Conservation (phyloP, 768 basidiomycete genomes). For the Boletus eberwhitei region DNA sequence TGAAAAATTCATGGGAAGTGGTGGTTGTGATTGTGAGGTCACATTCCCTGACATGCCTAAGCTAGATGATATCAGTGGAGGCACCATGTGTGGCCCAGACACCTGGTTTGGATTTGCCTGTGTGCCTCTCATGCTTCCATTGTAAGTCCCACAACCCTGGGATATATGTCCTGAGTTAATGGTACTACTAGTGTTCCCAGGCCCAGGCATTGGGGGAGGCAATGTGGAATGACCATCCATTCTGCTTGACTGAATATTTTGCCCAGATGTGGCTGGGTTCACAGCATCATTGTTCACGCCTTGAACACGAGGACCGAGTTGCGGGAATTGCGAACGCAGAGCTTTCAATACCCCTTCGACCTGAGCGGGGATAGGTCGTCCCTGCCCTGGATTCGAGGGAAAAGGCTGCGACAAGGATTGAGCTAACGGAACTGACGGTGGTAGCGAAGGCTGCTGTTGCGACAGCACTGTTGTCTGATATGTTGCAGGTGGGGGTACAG, state of each 20-base stretch:
- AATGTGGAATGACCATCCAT: not conserved
- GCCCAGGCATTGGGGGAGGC: not conserved
- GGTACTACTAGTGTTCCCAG: not conserved
- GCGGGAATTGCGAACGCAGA: conserved; percentile 17
- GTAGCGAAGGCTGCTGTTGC: not conserved
- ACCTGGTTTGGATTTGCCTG: conserved; percentile 4
- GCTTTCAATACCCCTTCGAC: conserved; percentile 15
- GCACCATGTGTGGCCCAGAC: not conserved
- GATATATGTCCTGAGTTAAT: not conserved
- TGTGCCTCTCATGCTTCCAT: not conserved
- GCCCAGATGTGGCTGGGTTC: not conserved
- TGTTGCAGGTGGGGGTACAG: not conserved
- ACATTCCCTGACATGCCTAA: conserved; percentile 1
- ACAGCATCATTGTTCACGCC: not conserved
- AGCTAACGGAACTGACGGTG: not conserved
- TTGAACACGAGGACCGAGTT: conserved; percentile 3
- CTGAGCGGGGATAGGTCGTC: not conserved
- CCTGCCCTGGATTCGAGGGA: conserved; percentile 1
- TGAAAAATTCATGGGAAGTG: not conserved
- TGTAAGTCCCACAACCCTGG: conserved; percentile 1
- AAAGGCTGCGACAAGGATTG: conserved; percentile 1
- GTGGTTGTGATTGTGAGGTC: not conserved
- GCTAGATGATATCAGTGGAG: conserved; percentile 1
- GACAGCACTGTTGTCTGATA: not conserved
- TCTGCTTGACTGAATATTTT: not conserved